Evolutionary conservation across 768 basidiomycete species (phyloP).

Genomic region (Amanita pseudoporphyria): DNA sequence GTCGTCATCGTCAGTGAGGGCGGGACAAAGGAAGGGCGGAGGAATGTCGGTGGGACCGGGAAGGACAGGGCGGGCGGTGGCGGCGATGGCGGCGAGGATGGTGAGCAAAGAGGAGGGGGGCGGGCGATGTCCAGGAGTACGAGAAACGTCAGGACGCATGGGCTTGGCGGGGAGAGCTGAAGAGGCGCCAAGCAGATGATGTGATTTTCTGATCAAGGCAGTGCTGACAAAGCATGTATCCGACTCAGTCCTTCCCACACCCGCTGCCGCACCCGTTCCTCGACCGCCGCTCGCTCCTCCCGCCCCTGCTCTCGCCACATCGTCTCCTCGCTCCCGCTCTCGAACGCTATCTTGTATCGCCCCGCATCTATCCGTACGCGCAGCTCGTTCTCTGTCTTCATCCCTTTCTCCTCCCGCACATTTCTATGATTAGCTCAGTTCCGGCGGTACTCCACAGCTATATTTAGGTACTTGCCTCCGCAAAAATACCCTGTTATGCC

Average conservation of each 20-base stretch:
- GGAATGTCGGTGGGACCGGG: constrained; percentile 38
- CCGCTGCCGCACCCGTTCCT: constrained; percentile 30
- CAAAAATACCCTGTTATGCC: constrained; percentile 36
- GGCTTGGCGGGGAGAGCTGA: constrained; percentile 11
- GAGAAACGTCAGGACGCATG: constrained; percentile 9
- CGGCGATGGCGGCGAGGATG: constrained; percentile 45
- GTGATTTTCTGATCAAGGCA: neutral
- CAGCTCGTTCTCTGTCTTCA: constrained; percentile 26
- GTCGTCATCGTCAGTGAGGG: constrained; percentile 3
- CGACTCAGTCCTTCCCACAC: constrained; percentile 47
- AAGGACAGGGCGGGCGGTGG: constrained; percentile 33
- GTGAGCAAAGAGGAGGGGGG: constrained; percentile 46
- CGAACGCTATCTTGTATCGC: constrained; percentile 64
- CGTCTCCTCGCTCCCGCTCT: constrained; percentile 52
- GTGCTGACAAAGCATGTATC: constrained; percentile 12
- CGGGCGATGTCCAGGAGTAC: constrained; percentile 14
- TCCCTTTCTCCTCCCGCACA: constrained; percentile 33
- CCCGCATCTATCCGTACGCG: constrained; percentile 47
- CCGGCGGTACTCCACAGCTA: neutral
- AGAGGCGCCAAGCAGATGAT: constrained; percentile 11
- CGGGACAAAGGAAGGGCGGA: constrained; percentile 43
- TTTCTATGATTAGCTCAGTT: constrained; percentile 40
- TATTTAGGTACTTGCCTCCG: constrained; percentile 38
- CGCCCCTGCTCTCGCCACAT: constrained; percentile 30
- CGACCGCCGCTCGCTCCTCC: constrained; percentile 23